Evolutionary conservation across 805 yeast genomes (phyloP).

Genomic region (Brettanomyces anomalus): DNA sequence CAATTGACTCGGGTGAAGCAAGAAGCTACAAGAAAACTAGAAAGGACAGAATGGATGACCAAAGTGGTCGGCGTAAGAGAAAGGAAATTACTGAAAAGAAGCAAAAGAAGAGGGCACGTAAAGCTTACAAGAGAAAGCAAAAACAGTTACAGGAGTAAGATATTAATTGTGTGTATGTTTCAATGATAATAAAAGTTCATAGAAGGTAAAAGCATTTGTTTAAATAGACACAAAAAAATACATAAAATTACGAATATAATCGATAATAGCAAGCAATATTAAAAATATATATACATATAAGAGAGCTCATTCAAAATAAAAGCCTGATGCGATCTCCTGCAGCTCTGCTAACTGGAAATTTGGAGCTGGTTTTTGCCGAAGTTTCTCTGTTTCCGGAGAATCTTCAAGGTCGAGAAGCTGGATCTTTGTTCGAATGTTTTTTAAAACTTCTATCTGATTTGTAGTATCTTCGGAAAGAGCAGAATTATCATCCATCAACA

Average conservation of each 20-base stretch:
- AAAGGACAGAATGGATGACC: constrained; percentile 51
- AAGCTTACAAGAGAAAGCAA: not conserved
- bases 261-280: no score
- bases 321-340: no score
- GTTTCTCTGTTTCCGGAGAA: not conserved
- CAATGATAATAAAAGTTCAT: no score
- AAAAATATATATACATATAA: no score
- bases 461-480: constrained; percentile 35
- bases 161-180: no score
- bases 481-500: constrained; percentile 31
- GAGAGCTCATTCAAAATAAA: no score
- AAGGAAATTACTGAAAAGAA: constrained; percentile 25
- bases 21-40: constrained; percentile 77
- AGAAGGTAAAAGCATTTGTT: no score
- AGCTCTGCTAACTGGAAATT: no score
- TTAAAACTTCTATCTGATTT: constrained; percentile 34
- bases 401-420: constrained; percentile 38
- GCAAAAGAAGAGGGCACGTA: constrained; percentile 12
- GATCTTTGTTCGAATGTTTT: constrained; percentile 37
- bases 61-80: constrained; percentile 32
- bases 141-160: no score
- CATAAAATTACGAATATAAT: no score
- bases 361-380: no score
- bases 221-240: no score
- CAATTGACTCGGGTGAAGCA: constrained; percentile 39